Conservation (phyloP, 1,284 basidiomycete genomes). For the Sporisorium iseilematis-ciliati region DNA sequence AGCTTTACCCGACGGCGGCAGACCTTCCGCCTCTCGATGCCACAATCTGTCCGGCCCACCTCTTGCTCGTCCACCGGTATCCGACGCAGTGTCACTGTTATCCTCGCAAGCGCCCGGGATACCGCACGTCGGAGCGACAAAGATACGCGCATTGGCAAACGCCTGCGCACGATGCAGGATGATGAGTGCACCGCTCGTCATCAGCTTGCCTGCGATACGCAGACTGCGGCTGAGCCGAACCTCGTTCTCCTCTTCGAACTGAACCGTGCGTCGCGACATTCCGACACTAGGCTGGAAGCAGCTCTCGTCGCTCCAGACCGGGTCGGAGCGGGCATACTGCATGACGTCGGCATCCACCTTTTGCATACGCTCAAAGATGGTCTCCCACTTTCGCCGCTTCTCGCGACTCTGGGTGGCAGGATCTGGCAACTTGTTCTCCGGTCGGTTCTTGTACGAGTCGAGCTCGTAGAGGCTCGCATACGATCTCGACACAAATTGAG, state of each 20-base stretch:
- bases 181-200: slow-evolving; percentile 60
- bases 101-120: slow-evolving; percentile 56
- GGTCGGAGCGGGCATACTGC: slow-evolving; percentile 55
- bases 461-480: slow-evolving; percentile 58
- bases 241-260: slow-evolving; percentile 55
- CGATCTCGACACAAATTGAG: slow-evolving; percentile 56
- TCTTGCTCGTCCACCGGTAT: slow-evolving; percentile 13
- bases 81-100: slow-evolving; percentile 42
- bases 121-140: slow-evolving; percentile 59
- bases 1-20: slow-evolving; percentile 32
- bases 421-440: slow-evolving; percentile 34
- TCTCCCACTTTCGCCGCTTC: slow-evolving; percentile 38
- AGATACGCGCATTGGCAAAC: slow-evolving; percentile 61
- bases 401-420: slow-evolving; percentile 33
- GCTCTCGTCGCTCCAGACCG: slow-evolving; percentile 50
- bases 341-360: slow-evolving; percentile 58
- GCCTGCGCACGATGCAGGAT: slow-evolving; percentile 62
- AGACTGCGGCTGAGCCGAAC: slow-evolving; percentile 47
- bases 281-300: slow-evolving; percentile 46
- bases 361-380: slow-evolving; percentile 59
- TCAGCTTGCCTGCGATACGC: slow-evolving; percentile 57
- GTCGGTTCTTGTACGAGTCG: slow-evolving; percentile 49
- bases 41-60: slow-evolving; percentile 39
- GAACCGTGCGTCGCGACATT: slow-evolving; percentile 31
- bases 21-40: slow-evolving; percentile 40